These are phyloP conservation scores for Hippophae tibetana DNA, from an alignment of 306 rosid species.

Conservation along the genomic window DNA sequence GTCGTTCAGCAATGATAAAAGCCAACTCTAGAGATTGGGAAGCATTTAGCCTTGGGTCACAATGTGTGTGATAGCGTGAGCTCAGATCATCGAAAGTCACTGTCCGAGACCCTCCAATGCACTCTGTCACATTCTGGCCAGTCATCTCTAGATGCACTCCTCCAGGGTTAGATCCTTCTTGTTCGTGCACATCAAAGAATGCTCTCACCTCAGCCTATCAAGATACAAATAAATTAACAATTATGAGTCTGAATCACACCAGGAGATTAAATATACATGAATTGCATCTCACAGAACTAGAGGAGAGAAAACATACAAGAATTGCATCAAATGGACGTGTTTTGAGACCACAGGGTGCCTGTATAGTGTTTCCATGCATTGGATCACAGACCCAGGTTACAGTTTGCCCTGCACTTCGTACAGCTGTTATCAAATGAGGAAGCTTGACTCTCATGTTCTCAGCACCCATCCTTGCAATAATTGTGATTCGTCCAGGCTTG, in stretches of 20 bases:
- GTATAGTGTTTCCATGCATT: constrained; percentile 70
- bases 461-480: constrained; percentile 68
- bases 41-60: constrained; percentile 71
- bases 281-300: no score
- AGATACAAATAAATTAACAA: neutral
- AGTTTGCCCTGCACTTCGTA: constrained; percentile 61
- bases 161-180: constrained; percentile 75
- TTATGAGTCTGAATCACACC: no score
- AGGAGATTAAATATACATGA: no score
- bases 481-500: constrained; percentile 64
- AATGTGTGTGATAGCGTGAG: constrained; percentile 74
- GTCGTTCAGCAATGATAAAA: constrained; percentile 59
- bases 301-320: constrained; percentile 32
- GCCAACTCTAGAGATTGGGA: constrained; percentile 72
- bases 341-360: constrained; percentile 72
- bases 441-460: constrained; percentile 68
- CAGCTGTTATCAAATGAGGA: constrained; percentile 70
- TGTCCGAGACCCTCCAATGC: constrained; percentile 67
- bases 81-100: constrained; percentile 67
- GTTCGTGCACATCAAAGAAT: constrained; percentile 74
- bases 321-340: constrained; percentile 70
- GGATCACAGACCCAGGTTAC: constrained; percentile 81
- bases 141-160: constrained; percentile 78
- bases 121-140: constrained; percentile 72
- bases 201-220: constrained; percentile 66